Evolutionary conservation across 345 rosid genomes (phyloP).

Genomic region (Geranium brycei): DNA sequence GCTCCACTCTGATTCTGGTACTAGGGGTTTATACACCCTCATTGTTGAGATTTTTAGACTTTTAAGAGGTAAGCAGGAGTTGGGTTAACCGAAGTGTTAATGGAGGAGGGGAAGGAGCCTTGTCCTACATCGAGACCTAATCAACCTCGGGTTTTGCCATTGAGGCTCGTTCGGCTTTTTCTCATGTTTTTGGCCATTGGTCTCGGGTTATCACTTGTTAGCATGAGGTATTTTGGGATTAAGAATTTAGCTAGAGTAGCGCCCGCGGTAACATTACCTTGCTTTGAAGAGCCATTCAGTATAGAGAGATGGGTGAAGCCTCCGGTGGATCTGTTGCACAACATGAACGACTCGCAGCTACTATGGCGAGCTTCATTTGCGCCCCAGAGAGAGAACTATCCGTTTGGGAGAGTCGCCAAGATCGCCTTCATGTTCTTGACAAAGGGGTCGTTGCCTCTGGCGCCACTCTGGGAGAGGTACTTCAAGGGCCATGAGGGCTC

Average conservation of each 20-base stretch:
- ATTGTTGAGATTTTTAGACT: background rate
- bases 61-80: background rate
- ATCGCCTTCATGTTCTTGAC: conserved; percentile 91
- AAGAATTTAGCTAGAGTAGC: conserved; percentile 13
- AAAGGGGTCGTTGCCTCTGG: conserved; percentile 77
- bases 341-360: conserved; percentile 63
- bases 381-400: conserved; percentile 41
- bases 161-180: conserved; percentile 29
- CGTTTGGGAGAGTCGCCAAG: conserved; percentile 62
- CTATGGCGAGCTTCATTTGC: conserved; percentile 77
- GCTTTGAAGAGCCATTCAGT: conserved; percentile 15
- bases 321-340: conserved; percentile 40
- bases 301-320: conserved; percentile 43
- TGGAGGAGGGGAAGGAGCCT: conserved; percentile 48
- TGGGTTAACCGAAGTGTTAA: conserved; percentile 5
- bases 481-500: conserved; percentile 53
- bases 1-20: too few relatives aligned
- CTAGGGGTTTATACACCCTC: background rate
- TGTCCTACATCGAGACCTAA: conserved; percentile 16
- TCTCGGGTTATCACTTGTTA: conserved; percentile 37
- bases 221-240: conserved; percentile 32
- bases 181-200: conserved; percentile 34
- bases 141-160: conserved; percentile 26
- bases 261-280: conserved; percentile 20
- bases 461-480: conserved; percentile 91